These are phyloP conservation scores for Botryobasidium botryosum DNA, from an alignment of 768 basidiomycete species.

Conservation along the genomic window DNA sequence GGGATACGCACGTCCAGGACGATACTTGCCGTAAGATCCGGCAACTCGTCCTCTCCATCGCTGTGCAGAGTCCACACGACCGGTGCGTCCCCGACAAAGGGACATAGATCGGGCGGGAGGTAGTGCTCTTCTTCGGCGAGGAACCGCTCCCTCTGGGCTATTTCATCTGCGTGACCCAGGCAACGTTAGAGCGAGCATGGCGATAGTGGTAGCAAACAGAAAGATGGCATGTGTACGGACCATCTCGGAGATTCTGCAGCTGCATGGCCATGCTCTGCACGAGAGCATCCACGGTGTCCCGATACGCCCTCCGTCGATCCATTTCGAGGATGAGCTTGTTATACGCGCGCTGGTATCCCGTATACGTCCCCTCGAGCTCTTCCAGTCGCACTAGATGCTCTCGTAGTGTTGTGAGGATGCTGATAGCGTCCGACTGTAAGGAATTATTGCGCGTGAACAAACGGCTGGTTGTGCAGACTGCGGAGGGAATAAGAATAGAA, in stretches of 20 bases:
- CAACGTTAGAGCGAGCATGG: not conserved
- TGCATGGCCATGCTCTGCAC: constrained; percentile 49
- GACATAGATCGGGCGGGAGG: constrained; percentile 64
- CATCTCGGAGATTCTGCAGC: constrained; percentile 46
- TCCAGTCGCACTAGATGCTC: constrained; percentile 44
- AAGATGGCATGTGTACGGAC: constrained; percentile 23
- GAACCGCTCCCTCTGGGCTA: constrained; percentile 43
- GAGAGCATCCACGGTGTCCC: constrained; percentile 46
- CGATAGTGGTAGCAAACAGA: not conserved
- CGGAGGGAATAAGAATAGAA: constrained; percentile 15
- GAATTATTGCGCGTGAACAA: not conserved
- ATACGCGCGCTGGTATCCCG: constrained; percentile 56
- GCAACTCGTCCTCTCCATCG: constrained; percentile 2
- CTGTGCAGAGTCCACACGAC: constrained; percentile 1
- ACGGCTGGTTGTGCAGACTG: not conserved
- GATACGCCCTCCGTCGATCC: constrained; percentile 45
- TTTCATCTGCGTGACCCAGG: constrained; percentile 37
- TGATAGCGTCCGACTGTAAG: constrained; percentile 13
- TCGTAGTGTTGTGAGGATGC: constrained; percentile 28
- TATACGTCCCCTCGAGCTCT: constrained; percentile 46
- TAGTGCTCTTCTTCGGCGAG: constrained; percentile 55
- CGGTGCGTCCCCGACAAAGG: constrained; percentile 57
- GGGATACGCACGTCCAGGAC: constrained; percentile 9
- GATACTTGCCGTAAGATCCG: constrained; percentile 4
- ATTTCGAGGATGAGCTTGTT: constrained; percentile 60